A percentile compares a stretch with the other conserved stretches of the same genome.
Evolutionary conservation across 2,329 filamentous ascomycete genomes (phyloP).

Genomic region (Alternaria atra): DNA sequence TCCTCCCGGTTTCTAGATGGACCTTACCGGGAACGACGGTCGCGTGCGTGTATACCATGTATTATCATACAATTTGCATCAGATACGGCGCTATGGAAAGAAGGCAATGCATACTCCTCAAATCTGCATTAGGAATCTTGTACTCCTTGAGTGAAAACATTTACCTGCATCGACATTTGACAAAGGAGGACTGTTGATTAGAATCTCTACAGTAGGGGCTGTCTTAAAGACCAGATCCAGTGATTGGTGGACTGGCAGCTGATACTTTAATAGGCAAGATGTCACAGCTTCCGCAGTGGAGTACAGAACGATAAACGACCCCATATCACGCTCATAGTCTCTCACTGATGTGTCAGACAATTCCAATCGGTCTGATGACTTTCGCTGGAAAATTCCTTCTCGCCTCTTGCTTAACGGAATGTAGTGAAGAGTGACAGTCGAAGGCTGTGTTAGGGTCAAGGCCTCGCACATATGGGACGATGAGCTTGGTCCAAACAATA

Average conservation of each 20-base stretch:
- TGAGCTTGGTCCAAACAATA: too few species aligned
- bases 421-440: too few species aligned
- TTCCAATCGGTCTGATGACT: too few species aligned
- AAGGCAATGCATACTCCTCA: not conserved
- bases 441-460: too few species aligned
- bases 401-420: too few species aligned
- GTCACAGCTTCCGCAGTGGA: not conserved
- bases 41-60: conserved; percentile 36
- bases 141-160: not conserved
- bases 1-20: conserved; percentile 83
- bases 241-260: not conserved
- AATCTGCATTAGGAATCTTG: not conserved
- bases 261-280: not conserved
- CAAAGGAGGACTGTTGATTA: not conserved
- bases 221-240: not conserved
- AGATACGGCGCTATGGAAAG: conserved; percentile 18
- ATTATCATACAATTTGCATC: conserved; percentile 33
- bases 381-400: too few species aligned
- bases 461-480: too few species aligned
- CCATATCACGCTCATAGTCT: too few species aligned
- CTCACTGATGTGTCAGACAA: too few species aligned
- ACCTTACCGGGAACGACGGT: not conserved
- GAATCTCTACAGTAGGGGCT: not conserved
- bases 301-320: too few species aligned
- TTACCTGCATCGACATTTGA: not conserved